A percentile compares a stretch with the other conserved stretches of the same genome.
Evolutionary conservation across 805 yeast species (phyloP).

Genomic region (Pichia phayaonensis): DNA sequence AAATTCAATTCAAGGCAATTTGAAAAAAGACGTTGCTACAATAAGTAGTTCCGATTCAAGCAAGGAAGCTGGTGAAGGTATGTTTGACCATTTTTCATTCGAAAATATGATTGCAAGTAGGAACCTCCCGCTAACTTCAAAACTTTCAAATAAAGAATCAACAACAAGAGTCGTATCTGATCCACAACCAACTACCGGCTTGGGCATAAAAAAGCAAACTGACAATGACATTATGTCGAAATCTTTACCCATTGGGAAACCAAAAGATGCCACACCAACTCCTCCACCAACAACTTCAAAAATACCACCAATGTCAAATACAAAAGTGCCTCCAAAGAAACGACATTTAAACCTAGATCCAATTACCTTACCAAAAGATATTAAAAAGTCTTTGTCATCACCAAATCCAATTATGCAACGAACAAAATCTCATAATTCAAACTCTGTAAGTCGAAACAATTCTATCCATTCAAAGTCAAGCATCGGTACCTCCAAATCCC

Average conservation of each 20-base stretch:
- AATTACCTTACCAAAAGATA: background rate
- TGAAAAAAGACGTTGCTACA: background rate
- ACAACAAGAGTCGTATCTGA: constrained; percentile 3
- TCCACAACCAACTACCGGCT: background rate
- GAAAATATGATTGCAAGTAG: constrained; percentile 7
- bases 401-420: background rate
- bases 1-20: background rate
- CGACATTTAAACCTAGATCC: background rate
- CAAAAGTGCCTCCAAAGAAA: background rate
- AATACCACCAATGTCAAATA: constrained; percentile 6
- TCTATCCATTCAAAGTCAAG: constrained; percentile 6
- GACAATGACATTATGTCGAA: background rate
- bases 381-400: background rate
- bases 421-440: background rate
- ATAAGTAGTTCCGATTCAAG: background rate
- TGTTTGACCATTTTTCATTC: constrained; percentile 13
- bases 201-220: background rate
- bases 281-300: background rate
- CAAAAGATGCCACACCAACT: background rate
- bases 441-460: constrained; percentile 1
- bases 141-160: background rate
- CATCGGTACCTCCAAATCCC: constrained; percentile 39
- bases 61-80: constrained; percentile 6
- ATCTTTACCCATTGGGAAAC: constrained; percentile 6
- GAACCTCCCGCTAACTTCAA: background rate